Evolutionary conservation across 2,329 filamentous ascomycete species (phyloP).

Genomic region (Colletotrichum siamense): DNA sequence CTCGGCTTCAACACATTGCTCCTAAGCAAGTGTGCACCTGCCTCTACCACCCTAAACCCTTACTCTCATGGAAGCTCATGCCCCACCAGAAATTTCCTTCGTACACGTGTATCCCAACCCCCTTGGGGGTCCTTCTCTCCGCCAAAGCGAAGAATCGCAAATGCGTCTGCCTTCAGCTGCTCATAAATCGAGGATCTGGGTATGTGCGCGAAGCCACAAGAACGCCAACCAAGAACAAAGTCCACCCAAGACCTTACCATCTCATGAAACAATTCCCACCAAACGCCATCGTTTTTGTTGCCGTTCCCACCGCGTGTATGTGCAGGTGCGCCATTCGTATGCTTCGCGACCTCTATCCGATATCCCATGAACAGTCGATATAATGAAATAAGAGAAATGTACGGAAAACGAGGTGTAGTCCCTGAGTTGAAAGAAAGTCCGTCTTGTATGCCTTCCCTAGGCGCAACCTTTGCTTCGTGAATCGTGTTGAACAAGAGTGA

Average conservation of each 20-base stretch:
- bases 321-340: slow-evolving; percentile 22
- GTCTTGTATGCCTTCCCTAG: neutral
- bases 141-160: slow-evolving; percentile 4
- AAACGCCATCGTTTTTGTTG: slow-evolving; percentile 15
- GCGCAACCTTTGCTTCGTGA: neutral
- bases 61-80: neutral
- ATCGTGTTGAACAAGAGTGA: neutral
- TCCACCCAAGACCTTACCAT: neutral
- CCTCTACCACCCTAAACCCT: neutral
- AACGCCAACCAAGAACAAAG: neutral
- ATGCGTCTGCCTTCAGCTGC: slow-evolving; percentile 12
- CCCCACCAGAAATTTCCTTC: neutral
- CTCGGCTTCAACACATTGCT: neutral
- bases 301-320: slow-evolving; percentile 10
- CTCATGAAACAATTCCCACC: neutral
- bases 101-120: neutral
- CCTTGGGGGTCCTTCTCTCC: neutral
- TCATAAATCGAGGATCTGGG: slow-evolving; percentile 17
- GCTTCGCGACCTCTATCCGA: slow-evolving; percentile 19
- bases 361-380: neutral
- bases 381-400: neutral
- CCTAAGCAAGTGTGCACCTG: neutral
- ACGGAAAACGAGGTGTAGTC: neutral
- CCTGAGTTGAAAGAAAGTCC: neutral
- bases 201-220: slow-evolving; percentile 17